Conservation (phyloP, 345 rosid species). For the Arabidopsis arenosa region DNA sequence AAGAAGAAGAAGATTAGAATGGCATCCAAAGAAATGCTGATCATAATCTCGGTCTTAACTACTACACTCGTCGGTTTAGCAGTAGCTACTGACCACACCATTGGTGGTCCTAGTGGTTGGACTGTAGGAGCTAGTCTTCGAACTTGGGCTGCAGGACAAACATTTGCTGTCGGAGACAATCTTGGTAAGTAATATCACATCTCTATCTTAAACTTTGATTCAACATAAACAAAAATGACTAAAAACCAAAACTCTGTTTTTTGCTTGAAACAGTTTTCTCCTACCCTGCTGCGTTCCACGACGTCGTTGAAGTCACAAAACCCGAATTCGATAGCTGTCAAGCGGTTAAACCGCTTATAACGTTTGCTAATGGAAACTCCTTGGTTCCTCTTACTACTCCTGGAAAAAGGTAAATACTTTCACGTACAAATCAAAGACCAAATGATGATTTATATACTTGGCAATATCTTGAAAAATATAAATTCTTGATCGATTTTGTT, state of each 20-base stretch:
- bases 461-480: background rate
- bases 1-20: constrained; percentile 11
- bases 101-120: constrained; percentile 81
- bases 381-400: constrained; percentile 60
- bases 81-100: constrained; percentile 58
- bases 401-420: constrained; percentile 52
- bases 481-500: constrained; percentile 7
- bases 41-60: constrained; percentile 35
- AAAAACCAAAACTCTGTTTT: constrained; percentile 24
- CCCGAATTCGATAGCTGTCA: constrained; percentile 65
- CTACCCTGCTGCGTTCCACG: constrained; percentile 52
- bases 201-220: background rate
- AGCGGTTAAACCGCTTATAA: constrained; percentile 49
- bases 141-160: constrained; percentile 64
- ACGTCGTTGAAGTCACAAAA: constrained; percentile 65
- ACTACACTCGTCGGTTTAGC: constrained; percentile 55
- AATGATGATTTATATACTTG: background rate
- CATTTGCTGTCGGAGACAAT: constrained; percentile 64
- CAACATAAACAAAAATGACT: constrained; percentile 3
- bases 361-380: constrained; percentile 59
- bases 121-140: constrained; percentile 51
- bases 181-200: constrained; percentile 52
- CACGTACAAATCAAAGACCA: background rate
- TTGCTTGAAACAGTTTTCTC: constrained; percentile 57
- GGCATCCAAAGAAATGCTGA: constrained; percentile 37